A percentile compares a stretch with the other conserved stretches of the same genome.
Conservation (phyloP, 148 eudicot genomes). For the Vaccinium darrowii region DNA sequence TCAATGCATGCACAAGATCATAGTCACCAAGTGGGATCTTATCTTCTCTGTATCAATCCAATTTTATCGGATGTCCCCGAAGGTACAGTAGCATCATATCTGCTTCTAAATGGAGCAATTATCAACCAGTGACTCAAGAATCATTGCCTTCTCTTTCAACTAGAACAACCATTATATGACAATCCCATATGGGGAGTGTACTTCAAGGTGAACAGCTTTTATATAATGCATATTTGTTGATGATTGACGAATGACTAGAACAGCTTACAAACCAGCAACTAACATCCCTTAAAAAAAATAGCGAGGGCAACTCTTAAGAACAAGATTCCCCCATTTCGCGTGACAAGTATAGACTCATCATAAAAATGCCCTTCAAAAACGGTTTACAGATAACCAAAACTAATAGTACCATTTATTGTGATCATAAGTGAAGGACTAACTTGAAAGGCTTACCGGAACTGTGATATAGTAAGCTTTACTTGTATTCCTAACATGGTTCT, state of each 20-base stretch:
- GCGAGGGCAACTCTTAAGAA: not conserved
- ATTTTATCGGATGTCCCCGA: no score
- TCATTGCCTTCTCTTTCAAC: not conserved
- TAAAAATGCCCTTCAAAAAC: not conserved
- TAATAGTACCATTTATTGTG: not conserved
- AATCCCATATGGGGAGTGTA: not conserved
- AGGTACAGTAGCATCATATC: not conserved
- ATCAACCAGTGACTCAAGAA: not conserved
- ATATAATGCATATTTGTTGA: not conserved
- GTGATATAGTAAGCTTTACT: not conserved
- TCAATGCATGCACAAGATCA: not conserved
- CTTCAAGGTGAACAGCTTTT: not conserved
- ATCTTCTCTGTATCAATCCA: not conserved
- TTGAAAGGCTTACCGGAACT: not conserved
- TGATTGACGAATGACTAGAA: not conserved
- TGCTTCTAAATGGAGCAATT: constrained; percentile 1
- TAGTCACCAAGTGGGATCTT: not conserved
- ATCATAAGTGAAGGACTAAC: not conserved
- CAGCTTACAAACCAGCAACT: not conserved
- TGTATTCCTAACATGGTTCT: not conserved
- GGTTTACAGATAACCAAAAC: not conserved
- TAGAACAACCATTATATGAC: not conserved
- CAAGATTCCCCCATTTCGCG: not conserved
- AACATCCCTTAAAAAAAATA: not conserved
- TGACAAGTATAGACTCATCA: not conserved